Evolutionary conservation across 176 grass and related monocot genomes (phyloP), one percentile per base, ranked within the genome.

Genomic region (Guadua angustifolia): DNA sequence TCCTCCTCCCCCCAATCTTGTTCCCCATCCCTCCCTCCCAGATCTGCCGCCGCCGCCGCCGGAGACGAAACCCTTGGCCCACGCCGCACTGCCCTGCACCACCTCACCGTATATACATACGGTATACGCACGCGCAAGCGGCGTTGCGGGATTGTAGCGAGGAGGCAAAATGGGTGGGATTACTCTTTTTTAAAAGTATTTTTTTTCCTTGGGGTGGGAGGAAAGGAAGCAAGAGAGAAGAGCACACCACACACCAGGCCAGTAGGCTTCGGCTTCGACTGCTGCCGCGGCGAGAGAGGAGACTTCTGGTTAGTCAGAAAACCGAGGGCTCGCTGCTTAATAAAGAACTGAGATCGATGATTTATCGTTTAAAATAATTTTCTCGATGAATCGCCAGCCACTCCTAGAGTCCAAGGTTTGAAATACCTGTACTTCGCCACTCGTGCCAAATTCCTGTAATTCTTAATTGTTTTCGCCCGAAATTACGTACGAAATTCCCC

Each of bases 1-100:
- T 92, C 79, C 96, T 79, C 83, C 89, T 71, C 51, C 91, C 92
- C 56, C 96, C 96, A 47, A 99, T 94, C 82, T 84, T 88, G 86
- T 99, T 99, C 82, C 96, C 96, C 93, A 99, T 99, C 78, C 56
- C 74, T 74, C 69, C 81, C 71, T 63, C 84, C 83, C 61, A 87
- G 82, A 76, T 89, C 83, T 74, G 64, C 21, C 76, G 12, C 79
- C 72, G 63, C 68, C 62, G 71, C 79, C 79, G 62, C 78, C 83
- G 85, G 70, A 87, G 83, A 84, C 57, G 77, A 88, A 84, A 78
- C 87, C 77, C 82, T 86, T 46, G 73, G 42, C 19, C 36, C 79
- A 66, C 70, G 47, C 47, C 44, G 72, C 67, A 26, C 53, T 36
- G 72, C 50, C 19, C 36, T 73, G 72, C 69, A 26, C 45, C 50